Evolutionary conservation across 2,329 filamentous ascomycete species (phyloP), one percentile per base, ranked within the genome.

Genomic region (Apiospora saccharicola): DNA sequence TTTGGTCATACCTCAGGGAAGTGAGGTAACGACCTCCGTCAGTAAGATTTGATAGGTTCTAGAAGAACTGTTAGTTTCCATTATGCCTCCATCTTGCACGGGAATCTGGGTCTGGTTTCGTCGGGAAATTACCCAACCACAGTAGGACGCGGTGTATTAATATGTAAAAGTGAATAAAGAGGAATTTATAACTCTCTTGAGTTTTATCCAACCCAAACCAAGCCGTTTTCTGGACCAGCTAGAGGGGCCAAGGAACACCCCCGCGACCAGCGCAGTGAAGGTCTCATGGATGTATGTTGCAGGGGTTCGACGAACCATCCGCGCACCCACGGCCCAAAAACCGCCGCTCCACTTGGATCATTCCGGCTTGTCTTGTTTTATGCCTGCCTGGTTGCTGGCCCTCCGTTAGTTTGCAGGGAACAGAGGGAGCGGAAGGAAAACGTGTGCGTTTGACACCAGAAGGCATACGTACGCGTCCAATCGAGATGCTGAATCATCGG

Each of bases 51-150:
- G 53, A 30, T 41, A 34, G 24, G 37, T 64, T 64, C 57, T 64
- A 64, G 57, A 41, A 64, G 57, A 34, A 14, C 26, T 22, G 53
- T 34, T 26, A 22, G 26, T 34, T 57, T 57, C 53, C 53, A 34
- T 34, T 57, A 26, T 22, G 37, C 57, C 57, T 64, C 57, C 57
- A 64, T 64, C 57, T 64, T 22, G 57, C 57, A 64, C 57, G 57
- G 57, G 57, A 41, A 64, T 64, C 57, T 64, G 57, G 57, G 41
- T 64, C 57, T 64, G 57, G 34, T 64, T 64, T 64, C 57, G 57
- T 64, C 57, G 57, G 57, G 57, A 64, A 64, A 64, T 64, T 64
- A 64, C 57, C 57, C 57, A 64, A 64, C 57, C 57, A 64, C 57
- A 64, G 57, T 41, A 19, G 57, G 57, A 64, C 34, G 53, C 5